A percentile compares a stretch with the other conserved stretches of the same genome.
These are phyloP conservation scores for Diplocarpon mali DNA, from an alignment of 2,329 filamentous ascomycete genomes.

Conservation along the genomic window DNA sequence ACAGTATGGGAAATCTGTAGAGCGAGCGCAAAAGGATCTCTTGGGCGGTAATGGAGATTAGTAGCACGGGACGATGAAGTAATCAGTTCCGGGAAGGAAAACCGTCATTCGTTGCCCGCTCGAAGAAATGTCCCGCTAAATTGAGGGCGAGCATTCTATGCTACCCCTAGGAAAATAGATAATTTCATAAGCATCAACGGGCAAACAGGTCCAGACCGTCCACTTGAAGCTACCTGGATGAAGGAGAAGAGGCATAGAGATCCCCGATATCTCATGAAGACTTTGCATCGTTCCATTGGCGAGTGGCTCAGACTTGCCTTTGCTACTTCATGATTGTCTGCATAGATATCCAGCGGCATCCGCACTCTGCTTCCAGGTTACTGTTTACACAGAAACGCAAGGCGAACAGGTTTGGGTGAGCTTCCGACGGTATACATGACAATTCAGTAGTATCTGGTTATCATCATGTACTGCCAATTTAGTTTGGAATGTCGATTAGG, in stretches of 20 bases:
- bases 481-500: conserved; percentile 25
- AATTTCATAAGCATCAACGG: no score
- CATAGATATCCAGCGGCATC: conserved; percentile 18
- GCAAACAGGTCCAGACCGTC: neutral
- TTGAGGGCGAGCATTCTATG: no score
- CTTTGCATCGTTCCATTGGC: neutral
- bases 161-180: no score
- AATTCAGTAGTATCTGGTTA: conserved; percentile 66
- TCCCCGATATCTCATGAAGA: no score
- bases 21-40: no score
- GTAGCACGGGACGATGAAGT: no score
- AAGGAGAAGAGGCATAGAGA: neutral
- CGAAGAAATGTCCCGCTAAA: no score
- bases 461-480: conserved; percentile 48
- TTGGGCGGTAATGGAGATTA: no score
- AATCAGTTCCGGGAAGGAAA: no score
- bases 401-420: conserved; percentile 15
- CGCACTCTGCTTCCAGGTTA: conserved; percentile 29
- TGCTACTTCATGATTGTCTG: conserved; percentile 28
- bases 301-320: conserved; percentile 55
- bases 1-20: no score
- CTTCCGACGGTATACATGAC: conserved; percentile 23
- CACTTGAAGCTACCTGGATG: neutral
- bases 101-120: no score
- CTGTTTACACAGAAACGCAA: conserved; percentile 39